Percentiles rank a stretch among this genome's conserved stretches.
Conservation (phyloP, 345 rosid genomes). For the Eutrema heterophyllum region DNA sequence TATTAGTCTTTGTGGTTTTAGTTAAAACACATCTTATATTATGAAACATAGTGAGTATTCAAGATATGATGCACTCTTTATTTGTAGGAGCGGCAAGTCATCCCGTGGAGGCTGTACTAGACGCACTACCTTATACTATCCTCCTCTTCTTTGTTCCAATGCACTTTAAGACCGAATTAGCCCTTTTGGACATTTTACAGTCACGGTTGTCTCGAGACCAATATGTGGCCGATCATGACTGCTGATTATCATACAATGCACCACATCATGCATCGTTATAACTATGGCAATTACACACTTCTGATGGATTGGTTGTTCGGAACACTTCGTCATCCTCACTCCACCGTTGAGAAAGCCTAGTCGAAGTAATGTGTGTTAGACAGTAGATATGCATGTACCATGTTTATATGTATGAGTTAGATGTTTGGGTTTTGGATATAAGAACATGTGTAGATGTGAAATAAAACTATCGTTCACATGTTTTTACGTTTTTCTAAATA, state of each 20-base stretch:
- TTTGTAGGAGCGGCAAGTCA: constrained; percentile 11
- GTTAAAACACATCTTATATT: too few species aligned
- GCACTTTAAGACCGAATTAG: neutral
- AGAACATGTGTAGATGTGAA: too few species aligned
- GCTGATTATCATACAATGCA: constrained; percentile 1
- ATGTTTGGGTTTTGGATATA: too few species aligned
- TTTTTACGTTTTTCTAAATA: too few species aligned
- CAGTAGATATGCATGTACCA: neutral
- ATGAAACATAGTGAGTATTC: too few species aligned
- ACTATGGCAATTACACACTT: constrained; percentile 8
- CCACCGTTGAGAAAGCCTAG: neutral
- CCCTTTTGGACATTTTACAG: neutral
- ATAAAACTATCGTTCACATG: too few species aligned
- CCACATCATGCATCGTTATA: neutral
- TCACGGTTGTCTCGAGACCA: neutral
- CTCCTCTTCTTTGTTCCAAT: neutral
- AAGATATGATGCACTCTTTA: too few species aligned
- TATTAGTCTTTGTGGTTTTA: too few species aligned
- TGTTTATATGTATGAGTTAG: too few species aligned
- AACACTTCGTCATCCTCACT: constrained; percentile 10
- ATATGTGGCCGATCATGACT: constrained; percentile 5
- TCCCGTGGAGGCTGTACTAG: neutral
- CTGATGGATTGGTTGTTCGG: constrained; percentile 12
- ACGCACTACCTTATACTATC: neutral
- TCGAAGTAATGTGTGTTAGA: neutral